Conservation (phyloP, 1,284 basidiomycete species). For the Ceratobasidium papillatum region DNA sequence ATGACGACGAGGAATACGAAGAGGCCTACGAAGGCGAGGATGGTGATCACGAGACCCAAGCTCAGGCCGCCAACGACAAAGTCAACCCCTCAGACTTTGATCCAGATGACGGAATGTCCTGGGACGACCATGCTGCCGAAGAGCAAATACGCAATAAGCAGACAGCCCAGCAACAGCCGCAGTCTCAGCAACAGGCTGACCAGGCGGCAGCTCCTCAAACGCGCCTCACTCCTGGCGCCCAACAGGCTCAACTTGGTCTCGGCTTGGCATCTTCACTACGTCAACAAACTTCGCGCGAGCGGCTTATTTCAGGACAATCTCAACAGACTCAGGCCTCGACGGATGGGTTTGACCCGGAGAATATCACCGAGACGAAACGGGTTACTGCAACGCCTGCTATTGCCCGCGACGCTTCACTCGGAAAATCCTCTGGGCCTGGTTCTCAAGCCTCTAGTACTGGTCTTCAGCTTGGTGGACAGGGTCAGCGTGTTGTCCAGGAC, state of each 20-base stretch:
- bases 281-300: constrained; percentile 43
- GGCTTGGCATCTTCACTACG: constrained; percentile 43
- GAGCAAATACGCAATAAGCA: constrained; percentile 53
- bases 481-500: constrained; percentile 53
- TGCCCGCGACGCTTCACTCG: constrained; percentile 59
- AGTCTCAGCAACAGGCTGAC: constrained; percentile 30
- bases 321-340: constrained; percentile 48
- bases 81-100: constrained; percentile 55
- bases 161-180: constrained; percentile 49
- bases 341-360: constrained; percentile 60
- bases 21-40: constrained; percentile 20
- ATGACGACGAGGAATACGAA: constrained; percentile 46
- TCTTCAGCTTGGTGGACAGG: constrained; percentile 21
- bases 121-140: constrained; percentile 71
- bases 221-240: constrained; percentile 20
- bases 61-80: constrained; percentile 6
- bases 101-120: constrained; percentile 76
- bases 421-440: constrained; percentile 41
- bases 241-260: constrained; percentile 43
- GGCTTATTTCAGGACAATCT: constrained; percentile 41
- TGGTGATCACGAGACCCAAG: constrained; percentile 45
- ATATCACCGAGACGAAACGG: constrained; percentile 72
- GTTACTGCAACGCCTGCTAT: constrained; percentile 80
- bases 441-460: constrained; percentile 38
- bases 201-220: constrained; percentile 9